Base-by-base conservation (phyloP, 2,329 filamentous ascomycete species). In the Fusarium virguliforme region DNA sequence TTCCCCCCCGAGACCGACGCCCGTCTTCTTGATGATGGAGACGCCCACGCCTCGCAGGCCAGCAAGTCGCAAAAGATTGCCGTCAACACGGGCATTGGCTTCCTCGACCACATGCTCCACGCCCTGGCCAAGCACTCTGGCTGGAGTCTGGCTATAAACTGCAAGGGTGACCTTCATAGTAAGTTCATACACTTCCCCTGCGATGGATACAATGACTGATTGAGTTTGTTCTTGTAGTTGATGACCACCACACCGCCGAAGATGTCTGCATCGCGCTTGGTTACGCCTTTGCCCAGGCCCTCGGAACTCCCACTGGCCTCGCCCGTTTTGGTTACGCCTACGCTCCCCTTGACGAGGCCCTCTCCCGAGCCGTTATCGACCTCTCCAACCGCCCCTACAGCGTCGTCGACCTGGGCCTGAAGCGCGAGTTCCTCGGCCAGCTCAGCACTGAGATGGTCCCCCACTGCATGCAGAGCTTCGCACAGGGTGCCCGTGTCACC, bases 21-120 rank as follows among this genome's bases (percentile, higher is more conserved):
- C 59, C 85, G 83, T 69, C 84, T 90, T 66, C 82, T 85, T 70
- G 82, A 86, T 15, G 76, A 73, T 22, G 83, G 81, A 37, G 88
- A 88, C 65, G 86, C 86, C 62, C 96, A 99, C 80, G 95, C 96
- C 32, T 91, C 91, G 1, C 95, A 99, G 83, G 86, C 90, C 71
- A 95, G 93, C 74, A 90, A 92, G 74, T 93, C 91, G 43, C 96
- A 98, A 82, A 90, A 90, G 67, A 98, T 98, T 79, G 90, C 90
- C 78, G 87, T 98, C 73, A 91, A 94, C 86, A 97, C 95, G 0
- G 96, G 96, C 72, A 97, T 99, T 81, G 96, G 96, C 65, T 99
- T 99, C 83, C 87, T 99, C 62, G 96, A 99, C 84, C 96, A 99
- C 86, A 98, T 99, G 95, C 88, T 98, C 56, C 96, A 99, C 83